Conservation (phyloP, 1,139 yeast species). For the Arxiozyma slooffiae region DNA sequence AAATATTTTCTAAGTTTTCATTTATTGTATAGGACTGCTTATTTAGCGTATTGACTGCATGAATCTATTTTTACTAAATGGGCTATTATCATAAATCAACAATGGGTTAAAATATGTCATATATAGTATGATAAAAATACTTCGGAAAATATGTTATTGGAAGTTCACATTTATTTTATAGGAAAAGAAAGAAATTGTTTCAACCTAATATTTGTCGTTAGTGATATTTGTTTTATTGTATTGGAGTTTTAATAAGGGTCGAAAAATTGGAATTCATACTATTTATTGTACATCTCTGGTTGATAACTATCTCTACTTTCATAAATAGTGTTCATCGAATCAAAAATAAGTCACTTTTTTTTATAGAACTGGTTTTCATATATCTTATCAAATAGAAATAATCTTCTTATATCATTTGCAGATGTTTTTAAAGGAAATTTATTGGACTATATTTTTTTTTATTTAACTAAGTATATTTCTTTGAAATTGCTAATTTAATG, state of each 20-base stretch:
- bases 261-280: not conserved
- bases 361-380: not conserved
- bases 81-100: conserved; percentile 16
- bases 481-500: not conserved
- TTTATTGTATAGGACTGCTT: conserved; percentile 2
- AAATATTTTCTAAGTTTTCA: conserved; percentile 1
- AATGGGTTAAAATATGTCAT: not conserved
- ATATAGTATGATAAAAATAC: too few relatives aligned
- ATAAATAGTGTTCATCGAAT: not conserved
- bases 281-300: not conserved
- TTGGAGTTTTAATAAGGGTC: not conserved
- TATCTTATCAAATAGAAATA: not conserved
- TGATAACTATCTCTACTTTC: not conserved
- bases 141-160: not conserved
- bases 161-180: not conserved
- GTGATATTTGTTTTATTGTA: not conserved
- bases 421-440: not conserved
- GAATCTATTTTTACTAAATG: conserved; percentile 12
- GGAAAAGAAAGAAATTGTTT: not conserved
- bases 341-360: not conserved
- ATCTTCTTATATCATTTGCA: not conserved
- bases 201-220: too few relatives aligned
- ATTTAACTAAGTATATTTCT: not conserved
- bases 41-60: conserved; percentile 15
- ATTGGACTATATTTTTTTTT: not conserved